Percentiles rank a stretch among this genome's conserved stretches.
Evolutionary conservation across 495 filamentous ascomycete species (phyloP).

Genomic region (Penicillium taxi): DNA sequence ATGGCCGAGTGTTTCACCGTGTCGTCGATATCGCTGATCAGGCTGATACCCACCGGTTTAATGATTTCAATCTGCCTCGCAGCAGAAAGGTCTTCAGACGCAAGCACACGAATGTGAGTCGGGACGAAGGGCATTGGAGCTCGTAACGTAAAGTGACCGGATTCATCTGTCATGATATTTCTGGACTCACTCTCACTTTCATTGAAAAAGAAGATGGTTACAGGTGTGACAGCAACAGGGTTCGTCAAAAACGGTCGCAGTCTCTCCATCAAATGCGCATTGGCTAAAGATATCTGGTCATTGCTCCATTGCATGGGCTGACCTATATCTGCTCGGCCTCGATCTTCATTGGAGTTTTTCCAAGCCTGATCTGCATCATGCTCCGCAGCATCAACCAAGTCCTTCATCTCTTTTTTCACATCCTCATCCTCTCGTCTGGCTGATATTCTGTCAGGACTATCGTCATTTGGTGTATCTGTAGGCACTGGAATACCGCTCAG

Average conservation of each 20-base stretch:
- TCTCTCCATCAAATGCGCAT: constrained; percentile 77
- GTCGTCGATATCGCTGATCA: constrained; percentile 98
- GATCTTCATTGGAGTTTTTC: constrained; percentile 30
- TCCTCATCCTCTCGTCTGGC: constrained; percentile 46
- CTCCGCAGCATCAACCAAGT: constrained; percentile 62
- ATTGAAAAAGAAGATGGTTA: constrained; percentile 93
- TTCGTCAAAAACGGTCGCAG: constrained; percentile 83
- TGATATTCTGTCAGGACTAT: constrained; percentile 13
- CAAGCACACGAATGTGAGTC: constrained; percentile 78
- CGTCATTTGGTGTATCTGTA: constrained; percentile 25
- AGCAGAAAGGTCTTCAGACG: constrained; percentile 75
- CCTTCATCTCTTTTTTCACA: constrained; percentile 62
- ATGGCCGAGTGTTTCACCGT: constrained; percentile 97
- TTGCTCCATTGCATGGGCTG: constrained; percentile 53
- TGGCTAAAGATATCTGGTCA: constrained; percentile 68
- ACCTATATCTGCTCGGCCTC: constrained; percentile 23
- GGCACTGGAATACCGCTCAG: constrained; percentile 77
- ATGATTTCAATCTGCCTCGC: constrained; percentile 67
- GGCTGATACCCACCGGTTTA: constrained; percentile 72
- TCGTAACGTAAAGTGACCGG: constrained; percentile 75
- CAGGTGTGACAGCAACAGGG: constrained; percentile 60
- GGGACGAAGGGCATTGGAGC: constrained; percentile 82
- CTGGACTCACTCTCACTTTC: constrained; percentile 66
- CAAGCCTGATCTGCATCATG: constrained; percentile 62
- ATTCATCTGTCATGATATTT: constrained; percentile 71